phyloP scores from a whole-genome alignment of 352 stramenopile genomes.

The Thraustotheca clavata region DNA sequence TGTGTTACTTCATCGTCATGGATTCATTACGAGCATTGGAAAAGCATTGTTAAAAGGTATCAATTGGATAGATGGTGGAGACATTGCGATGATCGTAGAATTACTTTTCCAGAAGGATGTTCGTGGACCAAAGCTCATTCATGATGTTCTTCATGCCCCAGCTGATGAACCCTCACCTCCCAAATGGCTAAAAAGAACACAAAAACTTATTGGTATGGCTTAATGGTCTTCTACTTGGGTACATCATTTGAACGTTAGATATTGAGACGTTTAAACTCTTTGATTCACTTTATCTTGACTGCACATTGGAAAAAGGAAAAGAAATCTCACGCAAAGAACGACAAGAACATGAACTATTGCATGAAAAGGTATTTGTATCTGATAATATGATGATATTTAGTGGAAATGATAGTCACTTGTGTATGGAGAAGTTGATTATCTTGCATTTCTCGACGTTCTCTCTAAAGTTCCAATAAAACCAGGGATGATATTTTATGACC shows the following conservation, averaged over 20 bases:
- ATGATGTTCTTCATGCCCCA: constrained; percentile 4
- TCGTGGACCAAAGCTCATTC: constrained; percentile 14
- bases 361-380: constrained; percentile 18
- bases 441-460: constrained; percentile 25
- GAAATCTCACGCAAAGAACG: constrained; percentile 35
- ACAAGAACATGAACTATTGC: constrained; percentile 22
- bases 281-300: constrained; percentile 30
- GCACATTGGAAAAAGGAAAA: constrained; percentile 35
- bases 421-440: constrained; percentile 36
- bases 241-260: constrained; percentile 15
- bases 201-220: constrained; percentile 10
- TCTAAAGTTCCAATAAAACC: constrained; percentile 24
- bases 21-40: constrained; percentile 25
- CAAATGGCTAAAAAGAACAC: constrained; percentile 6
- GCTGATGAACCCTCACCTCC: neutral
- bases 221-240: constrained; percentile 14
- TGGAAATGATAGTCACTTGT: constrained; percentile 26
- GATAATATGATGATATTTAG: neutral
- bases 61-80: neutral
- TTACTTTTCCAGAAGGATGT: constrained; percentile 24
- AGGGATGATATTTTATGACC: constrained; percentile 35
- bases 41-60: constrained; percentile 28
- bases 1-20: constrained; percentile 13
- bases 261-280: constrained; percentile 28
- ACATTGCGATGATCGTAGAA: constrained; percentile 19